Conservation (phyloP, 306 rosid species). For the Citrullus colocynthis region DNA sequence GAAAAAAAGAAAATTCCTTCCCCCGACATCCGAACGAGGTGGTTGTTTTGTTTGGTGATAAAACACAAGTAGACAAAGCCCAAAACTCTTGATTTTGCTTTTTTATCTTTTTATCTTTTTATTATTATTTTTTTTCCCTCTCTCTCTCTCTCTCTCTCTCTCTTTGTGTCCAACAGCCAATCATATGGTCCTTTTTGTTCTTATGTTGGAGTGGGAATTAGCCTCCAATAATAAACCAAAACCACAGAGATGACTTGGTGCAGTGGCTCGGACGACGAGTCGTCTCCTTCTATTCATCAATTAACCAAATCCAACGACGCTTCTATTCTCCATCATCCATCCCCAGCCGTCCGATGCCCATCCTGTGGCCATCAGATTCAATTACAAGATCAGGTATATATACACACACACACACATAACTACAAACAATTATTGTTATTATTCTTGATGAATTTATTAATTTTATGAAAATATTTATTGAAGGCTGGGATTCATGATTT, state of each 20-base stretch:
- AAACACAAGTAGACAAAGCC: neutral
- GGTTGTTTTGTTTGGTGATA: neutral
- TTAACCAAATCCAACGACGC: neutral
- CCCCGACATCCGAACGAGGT: neutral
- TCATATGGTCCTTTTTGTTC: conserved; percentile 4
- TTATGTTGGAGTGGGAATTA: neutral
- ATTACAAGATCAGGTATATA: conserved; percentile 2
- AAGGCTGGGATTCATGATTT: conserved; percentile 12
- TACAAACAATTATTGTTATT: neutral
- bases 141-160: neutral
- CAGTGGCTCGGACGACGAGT: conserved; percentile 6
- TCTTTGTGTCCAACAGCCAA: neutral
- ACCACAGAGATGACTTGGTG: conserved; percentile 2
- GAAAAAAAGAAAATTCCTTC: neutral
- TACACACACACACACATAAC: too few species aligned
- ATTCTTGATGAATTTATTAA: neutral
- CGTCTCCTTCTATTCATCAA: neutral
- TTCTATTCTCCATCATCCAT: neutral
- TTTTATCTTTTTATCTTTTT: neutral
- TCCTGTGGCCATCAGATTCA: neutral
- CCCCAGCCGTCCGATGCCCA: conserved; percentile 6
- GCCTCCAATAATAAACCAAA: neutral
- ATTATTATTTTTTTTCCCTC: too few species aligned
- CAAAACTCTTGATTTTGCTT: neutral
- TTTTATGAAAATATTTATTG: neutral